Conservation (phyloP, 139 green algal genomes). For the Monoraphidium neglectum region DNA sequence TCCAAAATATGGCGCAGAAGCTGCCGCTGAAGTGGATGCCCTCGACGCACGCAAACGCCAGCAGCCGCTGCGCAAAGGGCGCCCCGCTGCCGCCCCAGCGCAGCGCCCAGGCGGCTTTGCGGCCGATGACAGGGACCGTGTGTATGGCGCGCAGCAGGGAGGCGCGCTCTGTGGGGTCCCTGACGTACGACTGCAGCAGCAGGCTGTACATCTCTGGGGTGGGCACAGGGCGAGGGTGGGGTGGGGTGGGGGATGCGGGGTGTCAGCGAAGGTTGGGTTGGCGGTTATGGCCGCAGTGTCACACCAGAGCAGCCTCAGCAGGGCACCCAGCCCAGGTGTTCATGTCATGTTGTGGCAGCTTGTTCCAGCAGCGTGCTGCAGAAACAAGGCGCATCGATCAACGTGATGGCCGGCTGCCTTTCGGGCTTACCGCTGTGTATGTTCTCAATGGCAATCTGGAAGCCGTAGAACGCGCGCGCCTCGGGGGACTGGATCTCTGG, state of each 20-base stretch:
- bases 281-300: neutral
- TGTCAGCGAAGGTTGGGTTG: neutral
- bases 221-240: too few species aligned
- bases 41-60: slow-evolving; percentile 97
- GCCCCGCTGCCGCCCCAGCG: slow-evolving; percentile 73
- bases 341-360: too few species aligned
- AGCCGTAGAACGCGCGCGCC: slow-evolving; percentile 96
- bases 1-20: slow-evolving; percentile 99
- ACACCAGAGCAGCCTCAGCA: too few species aligned
- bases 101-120: slow-evolving; percentile 97
- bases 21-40: slow-evolving; percentile 98
- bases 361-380: too few species aligned
- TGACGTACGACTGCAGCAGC: slow-evolving; percentile 96
- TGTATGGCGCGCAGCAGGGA: slow-evolving; percentile 92
- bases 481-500: slow-evolving; percentile 69
- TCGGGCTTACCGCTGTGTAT: slow-evolving; percentile 72
- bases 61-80: slow-evolving; percentile 88
- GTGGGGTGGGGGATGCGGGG: neutral
- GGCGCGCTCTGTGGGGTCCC: slow-evolving; percentile 65
- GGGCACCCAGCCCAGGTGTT: too few species aligned
- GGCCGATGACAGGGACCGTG: slow-evolving; percentile 83
- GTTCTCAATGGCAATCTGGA: slow-evolving; percentile 99
- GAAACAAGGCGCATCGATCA: too few species aligned
- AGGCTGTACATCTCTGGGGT: slow-evolving; percentile 98
- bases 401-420: neutral